Percentiles rank a stretch among this genome's conserved stretches.
Evolutionary conservation across 1,139 yeast species (phyloP).

Genomic region (Yamadazyma membranifaciens): DNA sequence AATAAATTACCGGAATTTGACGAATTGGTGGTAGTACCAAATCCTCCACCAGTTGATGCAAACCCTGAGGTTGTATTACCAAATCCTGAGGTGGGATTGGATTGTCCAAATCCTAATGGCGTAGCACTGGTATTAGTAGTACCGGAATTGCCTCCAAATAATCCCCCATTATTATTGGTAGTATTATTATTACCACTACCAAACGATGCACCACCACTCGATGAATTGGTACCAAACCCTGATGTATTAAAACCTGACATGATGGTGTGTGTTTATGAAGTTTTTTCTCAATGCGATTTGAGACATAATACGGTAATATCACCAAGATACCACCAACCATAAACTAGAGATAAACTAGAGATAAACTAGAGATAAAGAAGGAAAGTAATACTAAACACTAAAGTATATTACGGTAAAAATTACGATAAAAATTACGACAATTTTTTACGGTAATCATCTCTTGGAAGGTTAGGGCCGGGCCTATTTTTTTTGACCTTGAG

Average conservation of each 20-base stretch:
- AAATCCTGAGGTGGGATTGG: background rate
- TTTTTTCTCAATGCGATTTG: slow-evolving; percentile 4
- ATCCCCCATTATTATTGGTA: slow-evolving; percentile 11
- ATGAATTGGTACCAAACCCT: slow-evolving; percentile 3
- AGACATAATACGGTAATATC: too few relatives aligned
- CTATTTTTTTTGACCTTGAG: slow-evolving; percentile 72
- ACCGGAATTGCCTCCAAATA: slow-evolving; percentile 6
- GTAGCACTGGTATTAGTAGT: background rate
- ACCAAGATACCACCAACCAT: too few relatives aligned
- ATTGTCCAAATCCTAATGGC: background rate
- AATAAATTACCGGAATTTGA: slow-evolving; percentile 1
- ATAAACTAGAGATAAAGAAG: too few relatives aligned
- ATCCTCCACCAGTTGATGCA: slow-evolving; percentile 4
- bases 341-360: too few relatives aligned
- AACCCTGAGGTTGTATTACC: too few relatives aligned
- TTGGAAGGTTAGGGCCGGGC: too few relatives aligned
- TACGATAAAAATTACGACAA: background rate
- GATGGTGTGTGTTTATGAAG: slow-evolving; percentile 4
- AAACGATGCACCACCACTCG: slow-evolving; percentile 1
- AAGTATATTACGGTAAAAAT: background rate
- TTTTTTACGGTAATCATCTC: too few relatives aligned
- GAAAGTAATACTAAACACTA: background rate
- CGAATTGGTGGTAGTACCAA: slow-evolving; percentile 1
- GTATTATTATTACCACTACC: slow-evolving; percentile 4
- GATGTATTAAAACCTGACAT: slow-evolving; percentile 9